Percentiles rank a stretch among this genome's conserved stretches.
Conservation (phyloP, 1,284 basidiomycete species). For the Mrakiaceae sp. region DNA sequence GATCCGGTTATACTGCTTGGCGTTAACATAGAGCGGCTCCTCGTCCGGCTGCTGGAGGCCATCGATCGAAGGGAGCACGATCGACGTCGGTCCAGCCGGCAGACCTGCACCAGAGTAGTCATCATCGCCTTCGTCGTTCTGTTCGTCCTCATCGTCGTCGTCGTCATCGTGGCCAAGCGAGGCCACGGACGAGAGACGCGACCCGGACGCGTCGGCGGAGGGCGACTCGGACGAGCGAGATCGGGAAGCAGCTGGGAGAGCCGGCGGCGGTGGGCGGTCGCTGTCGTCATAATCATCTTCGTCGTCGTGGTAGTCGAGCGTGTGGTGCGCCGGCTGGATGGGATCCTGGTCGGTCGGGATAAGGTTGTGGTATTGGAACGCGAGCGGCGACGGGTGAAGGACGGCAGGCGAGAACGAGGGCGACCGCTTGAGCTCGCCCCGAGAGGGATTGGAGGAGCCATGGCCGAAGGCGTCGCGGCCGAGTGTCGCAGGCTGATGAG, state of each 20-base stretch:
- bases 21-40: slow-evolving; percentile 92
- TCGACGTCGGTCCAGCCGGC: neutral
- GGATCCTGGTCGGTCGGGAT: neutral
- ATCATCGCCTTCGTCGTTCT: neutral
- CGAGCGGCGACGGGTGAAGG: neutral
- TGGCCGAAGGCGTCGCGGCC: no score
- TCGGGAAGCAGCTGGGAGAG: neutral
- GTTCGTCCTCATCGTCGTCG: neutral
- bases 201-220: neutral
- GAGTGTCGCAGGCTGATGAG: no score
- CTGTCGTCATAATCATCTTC: neutral
- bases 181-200: neutral
- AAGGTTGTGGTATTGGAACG: slow-evolving; percentile 1
- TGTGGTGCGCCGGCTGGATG: no score
- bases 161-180: neutral
- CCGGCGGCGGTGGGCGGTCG: neutral
- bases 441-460: no score
- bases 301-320: no score
- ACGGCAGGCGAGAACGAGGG: neutral
- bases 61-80: neutral
- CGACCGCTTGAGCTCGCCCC: no score
- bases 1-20: slow-evolving; percentile 94
- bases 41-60: slow-evolving; percentile 46
- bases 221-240: neutral
- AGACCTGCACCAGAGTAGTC: neutral